Evolutionary conservation across 1,139 yeast genomes (phyloP).

Genomic region (Yamadazyma oceani): DNA sequence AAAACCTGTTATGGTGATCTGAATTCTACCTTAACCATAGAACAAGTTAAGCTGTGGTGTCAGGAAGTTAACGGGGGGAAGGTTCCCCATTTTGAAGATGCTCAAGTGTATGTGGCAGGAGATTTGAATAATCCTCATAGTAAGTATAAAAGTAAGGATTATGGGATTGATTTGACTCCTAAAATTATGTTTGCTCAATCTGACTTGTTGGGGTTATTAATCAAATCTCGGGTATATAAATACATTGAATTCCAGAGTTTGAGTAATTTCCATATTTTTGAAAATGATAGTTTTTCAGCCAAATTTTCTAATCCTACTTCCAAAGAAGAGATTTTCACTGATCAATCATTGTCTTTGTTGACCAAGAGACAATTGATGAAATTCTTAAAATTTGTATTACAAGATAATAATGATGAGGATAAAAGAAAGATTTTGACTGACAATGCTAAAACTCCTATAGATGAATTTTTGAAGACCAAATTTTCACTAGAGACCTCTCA

Average conservation of each 20-base stretch:
- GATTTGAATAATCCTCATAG: slow-evolving; percentile 27
- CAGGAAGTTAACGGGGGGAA: slow-evolving; percentile 56
- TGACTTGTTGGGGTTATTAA: slow-evolving; percentile 73
- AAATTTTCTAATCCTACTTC: slow-evolving; percentile 66
- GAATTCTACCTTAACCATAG: slow-evolving; percentile 80
- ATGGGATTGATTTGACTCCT: slow-evolving; percentile 89
- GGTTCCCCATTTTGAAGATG: slow-evolving; percentile 55
- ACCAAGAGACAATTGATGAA: slow-evolving; percentile 89
- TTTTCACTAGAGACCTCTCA: slow-evolving; percentile 76
- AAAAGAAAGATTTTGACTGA: slow-evolving; percentile 50
- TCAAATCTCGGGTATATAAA: slow-evolving; percentile 83
- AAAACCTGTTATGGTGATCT: slow-evolving; percentile 87
- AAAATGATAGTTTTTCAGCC: slow-evolving; percentile 79
- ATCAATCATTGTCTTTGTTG: slow-evolving; percentile 70
- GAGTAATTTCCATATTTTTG: slow-evolving; percentile 86
- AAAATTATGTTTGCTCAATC: slow-evolving; percentile 85
- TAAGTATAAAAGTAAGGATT: slow-evolving; percentile 63
- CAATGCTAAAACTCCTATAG: slow-evolving; percentile 56
- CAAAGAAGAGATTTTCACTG: slow-evolving; percentile 92
- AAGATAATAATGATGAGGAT: slow-evolving; percentile 58
- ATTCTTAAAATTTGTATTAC: slow-evolving; percentile 81
- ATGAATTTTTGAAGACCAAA: slow-evolving; percentile 55
- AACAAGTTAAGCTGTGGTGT: slow-evolving; percentile 83
- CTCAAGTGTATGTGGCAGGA: slow-evolving; percentile 71
- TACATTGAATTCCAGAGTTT: slow-evolving; percentile 91